phyloP scores from a whole-genome alignment of 2,329 filamentous ascomycete genomes.

The Ophiocordyceps robertsii region DNA sequence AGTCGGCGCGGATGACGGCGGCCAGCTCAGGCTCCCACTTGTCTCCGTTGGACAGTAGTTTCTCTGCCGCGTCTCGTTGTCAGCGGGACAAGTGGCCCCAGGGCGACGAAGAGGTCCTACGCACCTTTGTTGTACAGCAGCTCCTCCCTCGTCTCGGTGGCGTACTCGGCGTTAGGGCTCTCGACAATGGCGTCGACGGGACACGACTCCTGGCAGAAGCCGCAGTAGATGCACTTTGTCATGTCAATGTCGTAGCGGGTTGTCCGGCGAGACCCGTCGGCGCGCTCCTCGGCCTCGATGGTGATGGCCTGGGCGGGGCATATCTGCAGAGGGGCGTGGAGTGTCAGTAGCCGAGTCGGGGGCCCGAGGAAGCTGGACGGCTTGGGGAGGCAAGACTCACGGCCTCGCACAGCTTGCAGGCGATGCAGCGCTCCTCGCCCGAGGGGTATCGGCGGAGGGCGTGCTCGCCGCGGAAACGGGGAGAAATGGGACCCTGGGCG shows the following conservation, averaged over 20 bases:
- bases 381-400: constrained; percentile 20
- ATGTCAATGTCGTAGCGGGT: constrained; percentile 99
- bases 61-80: constrained; percentile 38
- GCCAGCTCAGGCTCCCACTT: constrained; percentile 98
- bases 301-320: constrained; percentile 98
- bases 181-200: constrained; percentile 83
- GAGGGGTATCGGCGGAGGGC: constrained; percentile 92
- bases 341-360: background rate
- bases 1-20: constrained; percentile 81
- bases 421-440: constrained; percentile 97
- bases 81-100: background rate
- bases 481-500: constrained; percentile 76
- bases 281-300: constrained; percentile 96
- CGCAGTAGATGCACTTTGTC: constrained; percentile 99
- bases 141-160: constrained; percentile 69
- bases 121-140: constrained; percentile 85
- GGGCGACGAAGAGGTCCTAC: constrained; percentile 6
- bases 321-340: constrained; percentile 33
- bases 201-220: constrained; percentile 97
- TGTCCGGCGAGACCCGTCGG: constrained; percentile 86
- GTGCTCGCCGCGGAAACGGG: constrained; percentile 96
- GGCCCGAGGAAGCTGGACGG: too few species aligned
- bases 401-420: constrained; percentile 98
- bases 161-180: constrained; percentile 49
- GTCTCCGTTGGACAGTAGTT: constrained; percentile 77